Conservation (phyloP, 345 rosid species). For the Alliaria petiolata region DNA sequence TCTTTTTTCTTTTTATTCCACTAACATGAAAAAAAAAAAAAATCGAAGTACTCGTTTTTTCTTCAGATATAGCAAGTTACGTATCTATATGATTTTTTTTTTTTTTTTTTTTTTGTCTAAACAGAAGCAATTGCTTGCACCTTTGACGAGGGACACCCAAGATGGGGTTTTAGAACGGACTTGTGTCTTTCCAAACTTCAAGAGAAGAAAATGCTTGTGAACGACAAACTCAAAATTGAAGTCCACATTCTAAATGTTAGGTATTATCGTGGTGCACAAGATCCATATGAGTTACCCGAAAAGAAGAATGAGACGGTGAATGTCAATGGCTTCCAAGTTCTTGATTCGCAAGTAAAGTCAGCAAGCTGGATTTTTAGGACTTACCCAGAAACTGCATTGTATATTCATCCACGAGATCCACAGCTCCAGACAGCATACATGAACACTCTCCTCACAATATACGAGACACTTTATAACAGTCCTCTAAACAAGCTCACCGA, state of each 20-base stretch:
- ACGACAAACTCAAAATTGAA: background rate
- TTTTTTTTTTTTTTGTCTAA: background rate
- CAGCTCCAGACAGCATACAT: constrained; percentile 9
- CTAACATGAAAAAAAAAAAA: background rate
- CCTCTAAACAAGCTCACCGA: background rate
- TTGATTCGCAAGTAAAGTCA: background rate
- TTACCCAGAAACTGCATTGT: background rate
- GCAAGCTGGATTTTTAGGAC: background rate
- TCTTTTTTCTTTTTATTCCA: background rate
- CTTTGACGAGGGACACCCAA: background rate
- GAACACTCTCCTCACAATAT: background rate
- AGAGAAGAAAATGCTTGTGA: background rate
- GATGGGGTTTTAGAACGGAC: background rate
- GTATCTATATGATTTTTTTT: too few relatives aligned
- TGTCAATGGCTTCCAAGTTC: constrained; percentile 11
- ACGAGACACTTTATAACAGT: background rate
- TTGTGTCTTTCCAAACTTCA: background rate
- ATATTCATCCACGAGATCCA: constrained; percentile 4
- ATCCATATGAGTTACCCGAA: background rate
- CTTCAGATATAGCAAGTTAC: background rate
- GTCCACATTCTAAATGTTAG: background rate
- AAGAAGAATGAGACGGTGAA: background rate
- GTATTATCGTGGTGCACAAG: background rate
- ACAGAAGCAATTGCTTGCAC: background rate
- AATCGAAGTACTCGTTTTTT: background rate